Evolutionary conservation across 164 flowering plant species (phyloP), one percentile per base, ranked within the genome.

Genomic region (Annona cherimola): DNA sequence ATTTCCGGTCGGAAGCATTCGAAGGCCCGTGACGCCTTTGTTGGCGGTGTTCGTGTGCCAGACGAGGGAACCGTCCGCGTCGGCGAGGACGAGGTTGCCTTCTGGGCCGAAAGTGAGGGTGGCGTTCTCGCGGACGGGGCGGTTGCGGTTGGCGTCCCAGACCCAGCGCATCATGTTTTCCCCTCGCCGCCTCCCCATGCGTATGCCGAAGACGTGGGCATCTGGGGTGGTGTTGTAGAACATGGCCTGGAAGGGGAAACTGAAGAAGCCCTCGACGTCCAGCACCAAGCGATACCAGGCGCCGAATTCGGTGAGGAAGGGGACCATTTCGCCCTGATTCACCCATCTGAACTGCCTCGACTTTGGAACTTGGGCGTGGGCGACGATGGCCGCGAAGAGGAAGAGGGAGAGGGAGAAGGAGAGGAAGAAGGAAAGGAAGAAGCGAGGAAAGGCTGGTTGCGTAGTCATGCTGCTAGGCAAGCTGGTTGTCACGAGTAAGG

Each of bases 301-400:
- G 59, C 50, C 81, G 9, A 86, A 89, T 68, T 89, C 93, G 1
- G 73, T 75, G 2, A 72, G 68, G 61, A 77, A 80, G 0, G 41
- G 64, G 0, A 85, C 88, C 35, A 85, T 80, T 4, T 81, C 85
- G 3, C 88, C 90, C 39, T 73, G 59, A 35, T 85, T 87, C 9
- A 83, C 82, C 42, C 16, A 70, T 61, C 73, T 76, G 81, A 89
- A 87, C 2, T 82, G 79, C 1, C 68, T 73, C 0, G 82, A 77
- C 20, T 76, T 16, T 19, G 89, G 89, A n/a, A 89, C 94, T 0
- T 5, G 1, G 4, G 88, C 63, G 16, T 18, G 20, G 5, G 40
- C 18, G 5, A 20, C 2, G 26, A 61, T 61, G 63, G 63, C 20
- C 11, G 14, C 11, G 7, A 20, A 61, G 63, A 61, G 26, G 19